These are phyloP conservation scores for Scortechinia acanthostroma DNA, from an alignment of 2,329 filamentous ascomycete genomes.

Conservation along the genomic window DNA sequence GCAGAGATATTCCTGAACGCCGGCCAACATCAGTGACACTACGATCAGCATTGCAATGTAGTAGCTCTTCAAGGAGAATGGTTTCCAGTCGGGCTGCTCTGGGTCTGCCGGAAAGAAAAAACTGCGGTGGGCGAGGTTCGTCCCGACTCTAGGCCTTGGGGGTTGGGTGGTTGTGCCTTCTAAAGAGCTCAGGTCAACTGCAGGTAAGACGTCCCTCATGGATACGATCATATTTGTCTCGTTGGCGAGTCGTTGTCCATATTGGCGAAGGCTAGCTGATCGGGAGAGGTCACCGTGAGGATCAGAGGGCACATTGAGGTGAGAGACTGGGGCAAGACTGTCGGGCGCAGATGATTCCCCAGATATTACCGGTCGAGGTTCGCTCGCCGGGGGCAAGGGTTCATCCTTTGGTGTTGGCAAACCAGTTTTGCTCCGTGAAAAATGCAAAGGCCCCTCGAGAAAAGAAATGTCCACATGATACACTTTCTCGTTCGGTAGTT, in stretches of 20 bases:
- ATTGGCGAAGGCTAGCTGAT: background rate
- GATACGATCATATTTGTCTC: background rate
- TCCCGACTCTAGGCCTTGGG: too few relatives aligned
- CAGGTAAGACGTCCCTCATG: background rate
- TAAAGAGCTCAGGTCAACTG: background rate
- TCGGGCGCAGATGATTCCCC: too few relatives aligned
- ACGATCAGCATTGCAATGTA: constrained; percentile 19
- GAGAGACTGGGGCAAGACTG: too few relatives aligned
- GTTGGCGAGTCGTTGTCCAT: background rate
- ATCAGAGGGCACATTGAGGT: background rate
- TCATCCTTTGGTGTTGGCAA: background rate
- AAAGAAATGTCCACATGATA: background rate
- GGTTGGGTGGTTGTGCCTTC: background rate
- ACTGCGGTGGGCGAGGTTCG: too few relatives aligned
- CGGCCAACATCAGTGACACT: constrained; percentile 16
- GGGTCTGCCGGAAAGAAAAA: constrained; percentile 21
- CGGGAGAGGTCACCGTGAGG: background rate
- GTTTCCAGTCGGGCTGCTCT: constrained; percentile 22
- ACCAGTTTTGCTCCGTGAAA: background rate
- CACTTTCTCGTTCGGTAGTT: background rate
- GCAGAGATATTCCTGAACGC: constrained; percentile 20
- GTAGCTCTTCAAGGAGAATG: constrained; percentile 17
- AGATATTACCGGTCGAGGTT: too few relatives aligned
- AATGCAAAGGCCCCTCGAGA: background rate
- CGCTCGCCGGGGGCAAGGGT: too few relatives aligned